Base-by-base conservation (phyloP, 148 eudicot genomes). In the Talinum fruticosum region DNA sequence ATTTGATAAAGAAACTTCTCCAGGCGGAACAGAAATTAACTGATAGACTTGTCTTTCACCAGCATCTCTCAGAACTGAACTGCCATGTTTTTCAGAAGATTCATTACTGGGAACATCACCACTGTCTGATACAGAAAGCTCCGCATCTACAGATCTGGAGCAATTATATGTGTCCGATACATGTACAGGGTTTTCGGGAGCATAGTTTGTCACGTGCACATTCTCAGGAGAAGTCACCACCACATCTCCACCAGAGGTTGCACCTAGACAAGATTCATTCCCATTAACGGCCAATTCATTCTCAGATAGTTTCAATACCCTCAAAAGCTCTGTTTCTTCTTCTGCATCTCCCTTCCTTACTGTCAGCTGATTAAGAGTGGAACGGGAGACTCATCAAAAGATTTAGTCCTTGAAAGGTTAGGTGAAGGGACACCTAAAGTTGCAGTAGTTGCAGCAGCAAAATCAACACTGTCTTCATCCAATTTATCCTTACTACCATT, bases 401-500 rank as follows among this genome's bases (percentile, higher is more conserved):
- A 90, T 79, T 79, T 88, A 69, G 82, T 88, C 83, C 86, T 86
- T 76, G 90, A 83, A 67, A 94, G 93, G 75, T 81, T 83, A 6
- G 98, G 98, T 53, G 96, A 92, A 69, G 98, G 98, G 49, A 95
- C 95, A 28, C 98, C 96, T 73, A 95, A 83, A 64, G 93, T 79
- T 74, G 98, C 98, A 78, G 98, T 85, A 59, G 98, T 94, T 79
- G 98, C 97, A 53, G 98, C 97, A 82, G 82, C 93, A 84, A 95
- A 95, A 89, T 95, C 98, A 76, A 95, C 84, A 76, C 77, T 81
- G 82, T 95, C 94, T 80, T 86, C 98, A 71, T 87, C 93, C 65
- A 80, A 62, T 81, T 83, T 85, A 54, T 78, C 84, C 71, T 83
- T 80, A 44, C 33, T 65, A 36, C 79, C 88, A 80, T 64, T 76